Conservation (phyloP, 1,284 basidiomycete genomes). For the Prillingera fragicola region DNA sequence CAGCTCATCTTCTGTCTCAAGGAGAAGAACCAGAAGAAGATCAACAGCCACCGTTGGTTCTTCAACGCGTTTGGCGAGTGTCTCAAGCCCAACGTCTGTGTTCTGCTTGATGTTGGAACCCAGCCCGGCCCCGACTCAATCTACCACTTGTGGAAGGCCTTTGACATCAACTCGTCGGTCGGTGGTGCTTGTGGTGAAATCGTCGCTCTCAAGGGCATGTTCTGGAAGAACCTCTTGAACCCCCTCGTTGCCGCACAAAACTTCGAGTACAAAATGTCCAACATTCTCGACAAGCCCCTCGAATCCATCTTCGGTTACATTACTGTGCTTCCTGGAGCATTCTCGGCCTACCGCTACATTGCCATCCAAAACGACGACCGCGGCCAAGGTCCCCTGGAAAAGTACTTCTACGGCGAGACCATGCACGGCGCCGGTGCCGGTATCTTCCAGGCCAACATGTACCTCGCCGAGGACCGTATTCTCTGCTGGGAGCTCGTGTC, state of each 20-base stretch:
- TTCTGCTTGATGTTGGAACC: slow-evolving; percentile 91
- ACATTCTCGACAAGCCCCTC: slow-evolving; percentile 84
- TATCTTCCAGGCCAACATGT: slow-evolving; percentile 93
- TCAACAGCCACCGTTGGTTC: slow-evolving; percentile 2
- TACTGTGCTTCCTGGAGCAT: slow-evolving; percentile 85
- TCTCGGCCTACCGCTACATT: slow-evolving; percentile 72
- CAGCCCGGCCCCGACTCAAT: slow-evolving; percentile 82
- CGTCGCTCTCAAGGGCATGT: slow-evolving; percentile 82
- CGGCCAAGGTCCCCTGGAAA: slow-evolving; percentile 82
- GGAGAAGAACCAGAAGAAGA: slow-evolving; percentile 76
- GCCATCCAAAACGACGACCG: slow-evolving; percentile 77
- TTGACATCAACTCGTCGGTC: slow-evolving; percentile 91
- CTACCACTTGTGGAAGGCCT: slow-evolving; percentile 95
- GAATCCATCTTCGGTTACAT: slow-evolving; percentile 80
- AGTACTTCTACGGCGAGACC: slow-evolving; percentile 93
- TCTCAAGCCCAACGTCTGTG: slow-evolving; percentile 76
- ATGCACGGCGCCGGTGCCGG: slow-evolving; percentile 86
- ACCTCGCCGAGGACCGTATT: slow-evolving; percentile 76
- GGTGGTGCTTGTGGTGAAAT: slow-evolving; percentile 97
- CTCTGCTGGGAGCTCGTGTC: slow-evolving; percentile 91
- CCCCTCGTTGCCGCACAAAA: slow-evolving; percentile 59
- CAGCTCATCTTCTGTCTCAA: slow-evolving; percentile 94
- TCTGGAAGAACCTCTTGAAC: slow-evolving; percentile 68
- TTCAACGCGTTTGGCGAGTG: slow-evolving; percentile 20
- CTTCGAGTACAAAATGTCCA: slow-evolving; percentile 89